Base-by-base conservation (phyloP, 1,284 basidiomycete genomes). In the Rhodotorula sp. region DNA sequence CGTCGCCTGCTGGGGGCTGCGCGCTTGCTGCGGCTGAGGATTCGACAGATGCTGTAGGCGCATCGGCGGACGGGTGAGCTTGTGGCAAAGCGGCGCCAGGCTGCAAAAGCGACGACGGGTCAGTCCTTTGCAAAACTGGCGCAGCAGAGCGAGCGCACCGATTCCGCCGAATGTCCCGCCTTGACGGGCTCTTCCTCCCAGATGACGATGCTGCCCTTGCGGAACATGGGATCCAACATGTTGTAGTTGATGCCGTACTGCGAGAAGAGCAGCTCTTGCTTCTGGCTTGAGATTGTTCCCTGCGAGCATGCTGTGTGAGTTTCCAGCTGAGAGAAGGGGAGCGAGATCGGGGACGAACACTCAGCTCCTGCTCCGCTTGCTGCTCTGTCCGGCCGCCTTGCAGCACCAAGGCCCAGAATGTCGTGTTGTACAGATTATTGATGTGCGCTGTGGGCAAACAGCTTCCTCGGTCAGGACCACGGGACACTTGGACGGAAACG, bases 381-480 rank as follows among this genome's bases (percentile, higher is more conserved):
- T 88, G 85, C 1, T 90, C 89, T 0, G 88, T 89, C 79, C 90
- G 83, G 0, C 89, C 90, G 13, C 89, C 91, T 77, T 90, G 85
- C 55, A 91, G 88, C 0, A 98, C 88, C 14, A 99, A 85, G 0
- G 94, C 91, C 97, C 96, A 99, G 81, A 98, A 99, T 0, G 85
- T 85, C 0, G 97, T 98, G 79, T 99, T 99, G 84, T 99, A 96
- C 34, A 99, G 84, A 80, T 98, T 99, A 81, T 99, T 99, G 81
- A 99, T 92, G 81, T 99, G 97, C 0, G 97, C 94, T 97, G 78
- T 10, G 21, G 45, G 71, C 71, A 49, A 68, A 70, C 14, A 12
- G 21, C 12, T 23, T n/a, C 14, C 14, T 3, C 4, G 12, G 27
- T 4, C 1, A 14, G 0, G 2, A 13, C 12, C 7, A 9, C 13